Conservation (phyloP, 805 yeast species). For the Zygoascus flipseniorum region DNA sequence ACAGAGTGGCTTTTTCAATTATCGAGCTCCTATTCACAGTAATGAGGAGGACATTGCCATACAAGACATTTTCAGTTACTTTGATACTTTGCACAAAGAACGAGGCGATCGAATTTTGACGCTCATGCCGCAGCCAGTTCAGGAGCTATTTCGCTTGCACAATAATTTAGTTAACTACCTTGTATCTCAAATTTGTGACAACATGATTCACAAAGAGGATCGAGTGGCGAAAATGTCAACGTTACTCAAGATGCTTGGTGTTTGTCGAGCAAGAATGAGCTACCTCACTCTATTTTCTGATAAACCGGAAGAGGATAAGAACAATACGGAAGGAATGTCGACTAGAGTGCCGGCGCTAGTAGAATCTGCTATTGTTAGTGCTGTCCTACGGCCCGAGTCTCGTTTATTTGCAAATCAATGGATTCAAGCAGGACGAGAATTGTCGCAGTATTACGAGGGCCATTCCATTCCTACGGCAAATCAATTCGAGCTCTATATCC, state of each 20-base stretch:
- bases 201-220: conserved; percentile 45
- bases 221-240: conserved; percentile 65
- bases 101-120: conserved; percentile 32
- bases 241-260: conserved; percentile 54
- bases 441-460: conserved; percentile 15
- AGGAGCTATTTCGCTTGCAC: conserved; percentile 58
- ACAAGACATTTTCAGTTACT: conserved; percentile 63
- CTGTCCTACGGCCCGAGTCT: conserved; percentile 73
- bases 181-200: conserved; percentile 54
- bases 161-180: conserved; percentile 57
- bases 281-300: conserved; percentile 40
- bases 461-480: conserved; percentile 1
- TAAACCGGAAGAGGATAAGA: conserved; percentile 5
- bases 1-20: conserved; percentile 49
- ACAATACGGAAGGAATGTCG: conserved; percentile 9
- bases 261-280: conserved; percentile 60
- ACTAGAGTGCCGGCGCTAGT: conserved; percentile 66
- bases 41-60: conserved; percentile 52
- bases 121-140: conserved; percentile 61
- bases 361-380: conserved; percentile 68
- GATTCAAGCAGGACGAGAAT: conserved; percentile 47
- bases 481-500: conserved; percentile 20
- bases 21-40: conserved; percentile 30
- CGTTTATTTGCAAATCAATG: conserved; percentile 61
- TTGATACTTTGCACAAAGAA: conserved; percentile 47